A percentile compares a stretch with the other conserved stretches of the same genome.
Evolutionary conservation across 2,329 filamentous ascomycete genomes (phyloP).

Genomic region (Dactylonectria estremocensis): DNA sequence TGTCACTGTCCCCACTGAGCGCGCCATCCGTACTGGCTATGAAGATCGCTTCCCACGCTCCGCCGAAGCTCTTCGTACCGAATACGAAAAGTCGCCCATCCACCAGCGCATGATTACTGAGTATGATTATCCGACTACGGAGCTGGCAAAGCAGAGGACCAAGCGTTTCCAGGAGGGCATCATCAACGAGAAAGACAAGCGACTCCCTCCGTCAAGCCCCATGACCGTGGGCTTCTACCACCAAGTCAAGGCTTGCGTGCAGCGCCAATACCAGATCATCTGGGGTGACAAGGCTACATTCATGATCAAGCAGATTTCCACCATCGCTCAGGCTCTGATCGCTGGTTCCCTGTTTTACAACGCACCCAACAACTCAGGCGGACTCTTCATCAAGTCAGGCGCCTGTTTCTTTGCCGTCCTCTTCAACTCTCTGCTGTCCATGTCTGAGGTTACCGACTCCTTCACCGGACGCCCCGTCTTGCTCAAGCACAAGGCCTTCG

Average conservation of each 20-base stretch:
- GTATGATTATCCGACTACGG: constrained; percentile 69
- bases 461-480: constrained; percentile 73
- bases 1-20: constrained; percentile 77
- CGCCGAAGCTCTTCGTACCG: constrained; percentile 59
- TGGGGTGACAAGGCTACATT: constrained; percentile 77
- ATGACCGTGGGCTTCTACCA: constrained; percentile 68
- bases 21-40: constrained; percentile 67
- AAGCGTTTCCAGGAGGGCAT: constrained; percentile 69
- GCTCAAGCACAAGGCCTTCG: constrained; percentile 72
- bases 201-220: constrained; percentile 67
- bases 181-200: constrained; percentile 67
- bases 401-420: constrained; percentile 76
- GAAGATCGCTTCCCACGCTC: constrained; percentile 62
- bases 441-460: constrained; percentile 77
- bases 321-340: constrained; percentile 73
- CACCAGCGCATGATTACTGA: constrained; percentile 67
- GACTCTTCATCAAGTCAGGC: constrained; percentile 76
- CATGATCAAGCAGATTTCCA: constrained; percentile 72
- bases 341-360: constrained; percentile 79
- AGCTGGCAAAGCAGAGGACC: constrained; percentile 64
- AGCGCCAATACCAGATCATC: constrained; percentile 76
- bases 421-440: constrained; percentile 73
- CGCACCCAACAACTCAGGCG: constrained; percentile 69
- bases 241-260: constrained; percentile 71
- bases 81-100: constrained; percentile 68